Percentiles rank a stretch among this genome's conserved stretches.
These are phyloP conservation scores for Trichomonascaceae sp. DNA, from an alignment of 1,139 yeast genomes.

Conservation along the genomic window DNA sequence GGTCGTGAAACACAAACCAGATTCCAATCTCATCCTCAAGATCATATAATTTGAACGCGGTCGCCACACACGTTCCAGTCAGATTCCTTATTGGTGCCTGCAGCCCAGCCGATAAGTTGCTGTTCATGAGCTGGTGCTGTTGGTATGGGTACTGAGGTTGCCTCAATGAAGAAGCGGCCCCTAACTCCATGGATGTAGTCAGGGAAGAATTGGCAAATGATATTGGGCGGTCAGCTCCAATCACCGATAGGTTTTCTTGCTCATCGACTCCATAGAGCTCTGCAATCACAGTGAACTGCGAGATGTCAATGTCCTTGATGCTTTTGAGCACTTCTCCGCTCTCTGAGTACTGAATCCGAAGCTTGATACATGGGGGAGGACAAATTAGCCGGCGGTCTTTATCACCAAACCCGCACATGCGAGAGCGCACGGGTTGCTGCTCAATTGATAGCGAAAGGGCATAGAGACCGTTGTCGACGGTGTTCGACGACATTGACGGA, in stretches of 20 bases:
- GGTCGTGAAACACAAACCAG: constrained; percentile 32
- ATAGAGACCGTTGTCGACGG: background rate
- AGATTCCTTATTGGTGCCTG: constrained; percentile 24
- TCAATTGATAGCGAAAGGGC: constrained; percentile 20
- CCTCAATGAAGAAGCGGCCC: too few species aligned
- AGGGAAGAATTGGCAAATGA: background rate
- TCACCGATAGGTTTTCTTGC: constrained; percentile 22
- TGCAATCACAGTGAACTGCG: constrained; percentile 24
- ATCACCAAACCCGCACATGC: constrained; percentile 36
- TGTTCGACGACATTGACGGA: background rate
- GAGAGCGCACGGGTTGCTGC: constrained; percentile 33
- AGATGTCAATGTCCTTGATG: constrained; percentile 21
- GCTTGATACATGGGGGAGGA: constrained; percentile 32
- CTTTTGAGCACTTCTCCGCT: constrained; percentile 17
- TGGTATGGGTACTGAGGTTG: too few species aligned
- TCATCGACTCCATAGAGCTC: constrained; percentile 30
- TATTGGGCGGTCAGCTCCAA: constrained; percentile 7
- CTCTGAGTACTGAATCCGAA: constrained; percentile 20
- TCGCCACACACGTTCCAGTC: constrained; percentile 30
- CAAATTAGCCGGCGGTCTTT: constrained; percentile 33
- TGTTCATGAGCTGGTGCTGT: background rate
- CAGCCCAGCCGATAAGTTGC: constrained; percentile 2
- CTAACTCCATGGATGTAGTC: too few species aligned
- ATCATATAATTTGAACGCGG: constrained; percentile 29
- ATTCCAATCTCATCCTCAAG: constrained; percentile 26